These are phyloP conservation scores for Penicillium olsonii DNA, from an alignment of 2,329 filamentous ascomycete species.

Conservation along the genomic window DNA sequence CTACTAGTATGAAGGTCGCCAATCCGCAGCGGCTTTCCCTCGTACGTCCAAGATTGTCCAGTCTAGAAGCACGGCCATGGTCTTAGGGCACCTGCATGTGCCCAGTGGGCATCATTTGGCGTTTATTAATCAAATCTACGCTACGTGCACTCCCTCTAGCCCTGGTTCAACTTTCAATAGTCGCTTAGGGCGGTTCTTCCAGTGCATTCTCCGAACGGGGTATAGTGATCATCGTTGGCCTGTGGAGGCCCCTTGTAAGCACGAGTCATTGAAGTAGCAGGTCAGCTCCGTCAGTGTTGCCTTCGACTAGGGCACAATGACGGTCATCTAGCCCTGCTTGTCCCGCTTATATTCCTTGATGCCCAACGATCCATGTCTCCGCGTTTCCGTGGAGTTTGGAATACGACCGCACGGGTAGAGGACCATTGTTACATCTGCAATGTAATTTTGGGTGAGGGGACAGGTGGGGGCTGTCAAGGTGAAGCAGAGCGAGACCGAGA, in stretches of 20 bases:
- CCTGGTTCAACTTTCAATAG: neutral
- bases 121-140: neutral
- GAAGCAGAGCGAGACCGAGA: neutral
- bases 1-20: too few species aligned
- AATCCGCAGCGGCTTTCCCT: neutral
- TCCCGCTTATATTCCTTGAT: too few species aligned
- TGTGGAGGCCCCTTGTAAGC: too few species aligned
- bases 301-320: too few species aligned
- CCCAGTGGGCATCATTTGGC: neutral
- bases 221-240: too few species aligned
- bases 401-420: neutral
- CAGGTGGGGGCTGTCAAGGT: neutral
- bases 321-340: too few species aligned
- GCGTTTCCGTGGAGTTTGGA: neutral
- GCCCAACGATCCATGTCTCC: conserved; percentile 2
- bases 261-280: too few species aligned
- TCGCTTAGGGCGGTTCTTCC: too few species aligned
- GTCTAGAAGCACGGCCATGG: neutral
- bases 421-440: neutral
- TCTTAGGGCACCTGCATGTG: too few species aligned
- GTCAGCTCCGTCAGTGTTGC: too few species aligned
- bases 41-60: neutral
- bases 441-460: neutral
- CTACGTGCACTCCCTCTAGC: neutral
- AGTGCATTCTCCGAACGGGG: too few species aligned